These are phyloP conservation scores for Cladophialophora bantiana DNA, from an alignment of 2,329 filamentous ascomycete genomes.

Conservation along the genomic window DNA sequence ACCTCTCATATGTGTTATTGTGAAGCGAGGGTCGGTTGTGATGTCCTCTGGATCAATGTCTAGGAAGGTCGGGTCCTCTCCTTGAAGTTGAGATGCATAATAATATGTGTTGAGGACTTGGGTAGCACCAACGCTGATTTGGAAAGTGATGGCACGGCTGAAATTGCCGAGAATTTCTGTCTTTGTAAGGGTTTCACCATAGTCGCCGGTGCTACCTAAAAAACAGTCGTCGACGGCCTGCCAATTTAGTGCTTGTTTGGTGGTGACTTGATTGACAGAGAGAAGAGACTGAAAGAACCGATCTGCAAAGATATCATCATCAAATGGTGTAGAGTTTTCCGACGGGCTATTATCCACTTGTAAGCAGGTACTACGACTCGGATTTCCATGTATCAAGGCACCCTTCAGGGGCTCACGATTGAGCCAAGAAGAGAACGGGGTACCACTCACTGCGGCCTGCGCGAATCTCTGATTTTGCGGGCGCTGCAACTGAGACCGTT, in stretches of 20 bases:
- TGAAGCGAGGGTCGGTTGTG: slow-evolving; percentile 3
- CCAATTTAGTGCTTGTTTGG: not conserved
- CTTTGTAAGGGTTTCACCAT: no score
- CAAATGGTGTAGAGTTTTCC: slow-evolving; percentile 23
- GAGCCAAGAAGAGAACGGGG: not conserved
- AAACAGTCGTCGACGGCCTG: not conserved
- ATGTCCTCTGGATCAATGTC: not conserved
- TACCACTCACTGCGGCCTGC: not conserved
- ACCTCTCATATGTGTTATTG: not conserved
- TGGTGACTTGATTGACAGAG: not conserved
- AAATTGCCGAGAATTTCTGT: no score
- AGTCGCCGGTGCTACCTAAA: no score
- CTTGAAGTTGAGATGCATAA: not conserved
- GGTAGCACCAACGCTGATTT: not conserved
- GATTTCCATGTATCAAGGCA: not conserved
- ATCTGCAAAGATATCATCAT: slow-evolving; percentile 24
- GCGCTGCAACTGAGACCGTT: not conserved
- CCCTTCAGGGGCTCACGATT: not conserved
- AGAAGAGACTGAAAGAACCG: slow-evolving; percentile 22
- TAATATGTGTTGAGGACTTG: not conserved
- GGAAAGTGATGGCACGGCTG: no score
- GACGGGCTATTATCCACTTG: slow-evolving; percentile 15
- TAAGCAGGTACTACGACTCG: slow-evolving; percentile 2
- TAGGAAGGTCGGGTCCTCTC: not conserved
- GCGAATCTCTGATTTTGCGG: not conserved